Conservation (phyloP, 768 basidiomycete species). For the Porphyrellus cyaneotinctus region DNA sequence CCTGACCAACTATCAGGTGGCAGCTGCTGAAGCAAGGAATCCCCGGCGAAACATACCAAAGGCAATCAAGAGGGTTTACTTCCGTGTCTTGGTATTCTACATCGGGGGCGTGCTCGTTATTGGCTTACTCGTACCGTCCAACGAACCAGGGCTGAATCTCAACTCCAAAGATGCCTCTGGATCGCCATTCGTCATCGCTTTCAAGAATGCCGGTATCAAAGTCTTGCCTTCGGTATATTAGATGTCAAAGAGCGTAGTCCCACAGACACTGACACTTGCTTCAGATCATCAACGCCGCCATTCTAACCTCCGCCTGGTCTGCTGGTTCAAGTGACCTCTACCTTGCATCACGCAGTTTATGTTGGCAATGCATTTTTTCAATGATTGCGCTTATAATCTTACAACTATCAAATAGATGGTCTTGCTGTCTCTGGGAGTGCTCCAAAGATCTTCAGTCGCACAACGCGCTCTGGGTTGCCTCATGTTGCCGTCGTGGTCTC, state of each 20-base stretch:
- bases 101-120: slow-evolving; percentile 3
- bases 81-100: slow-evolving; percentile 4
- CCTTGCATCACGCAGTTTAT: slow-evolving; percentile 5
- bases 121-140: slow-evolving; percentile 4
- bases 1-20: neutral
- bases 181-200: slow-evolving; percentile 1
- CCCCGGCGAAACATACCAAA: slow-evolving; percentile 2
- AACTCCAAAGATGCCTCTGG: slow-evolving; percentile 14
- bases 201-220: neutral
- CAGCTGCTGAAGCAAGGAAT: slow-evolving; percentile 5
- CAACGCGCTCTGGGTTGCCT: slow-evolving; percentile 40
- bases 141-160: slow-evolving; percentile 22
- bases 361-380: neutral
- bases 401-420: slow-evolving; percentile 40
- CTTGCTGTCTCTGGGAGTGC: slow-evolving; percentile 52
- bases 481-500: slow-evolving; percentile 35
- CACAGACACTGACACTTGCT: neutral
- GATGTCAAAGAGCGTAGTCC: neutral
- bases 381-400: too few species aligned
- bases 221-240: neutral
- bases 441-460: slow-evolving; percentile 47
- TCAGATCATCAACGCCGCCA: slow-evolving; percentile 4
- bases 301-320: slow-evolving; percentile 5
- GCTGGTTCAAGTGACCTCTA: slow-evolving; percentile 4
- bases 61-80: slow-evolving; percentile 1